Evolutionary conservation across 2,329 filamentous ascomycete species (phyloP).

Genomic region (Berkeleyomyces rouxiae): DNA sequence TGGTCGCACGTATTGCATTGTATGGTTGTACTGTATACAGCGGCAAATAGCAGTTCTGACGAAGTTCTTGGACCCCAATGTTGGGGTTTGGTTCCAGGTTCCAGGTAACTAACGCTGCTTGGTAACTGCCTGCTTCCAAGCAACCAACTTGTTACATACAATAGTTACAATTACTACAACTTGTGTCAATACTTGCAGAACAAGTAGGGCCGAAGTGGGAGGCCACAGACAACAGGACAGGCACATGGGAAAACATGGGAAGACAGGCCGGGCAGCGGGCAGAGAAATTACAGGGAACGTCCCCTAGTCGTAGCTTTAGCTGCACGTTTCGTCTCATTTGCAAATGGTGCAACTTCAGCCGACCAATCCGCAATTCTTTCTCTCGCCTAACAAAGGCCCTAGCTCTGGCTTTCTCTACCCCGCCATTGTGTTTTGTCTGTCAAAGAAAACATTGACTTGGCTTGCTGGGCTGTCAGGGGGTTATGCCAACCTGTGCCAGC

Average conservation of each 20-base stretch:
- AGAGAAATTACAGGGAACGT: not conserved
- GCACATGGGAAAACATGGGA: not conserved
- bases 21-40: not conserved
- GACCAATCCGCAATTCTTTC: slow-evolving; percentile 1
- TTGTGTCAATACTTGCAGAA: no score
- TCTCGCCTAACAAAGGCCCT: slow-evolving; percentile 1
- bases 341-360: slow-evolving; percentile 2
- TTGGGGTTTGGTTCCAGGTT: not conserved
- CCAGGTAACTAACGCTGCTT: no score
- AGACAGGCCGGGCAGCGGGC: not conserved
- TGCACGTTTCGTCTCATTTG: slow-evolving; percentile 2
- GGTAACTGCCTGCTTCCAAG: no score
- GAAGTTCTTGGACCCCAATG: not conserved
- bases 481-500: not conserved
- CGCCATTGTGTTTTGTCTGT: slow-evolving; percentile 1
- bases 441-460: not conserved
- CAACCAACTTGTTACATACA: no score
- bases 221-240: not conserved
- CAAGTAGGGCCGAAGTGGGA: not conserved
- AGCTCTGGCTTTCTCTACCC: not conserved
- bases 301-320: not conserved
- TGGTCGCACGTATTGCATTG: not conserved
- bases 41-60: not conserved
- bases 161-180: no score
- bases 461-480: not conserved